Conservation (phyloP, 2,329 filamentous ascomycete genomes). For the Apiospora koreana region DNA sequence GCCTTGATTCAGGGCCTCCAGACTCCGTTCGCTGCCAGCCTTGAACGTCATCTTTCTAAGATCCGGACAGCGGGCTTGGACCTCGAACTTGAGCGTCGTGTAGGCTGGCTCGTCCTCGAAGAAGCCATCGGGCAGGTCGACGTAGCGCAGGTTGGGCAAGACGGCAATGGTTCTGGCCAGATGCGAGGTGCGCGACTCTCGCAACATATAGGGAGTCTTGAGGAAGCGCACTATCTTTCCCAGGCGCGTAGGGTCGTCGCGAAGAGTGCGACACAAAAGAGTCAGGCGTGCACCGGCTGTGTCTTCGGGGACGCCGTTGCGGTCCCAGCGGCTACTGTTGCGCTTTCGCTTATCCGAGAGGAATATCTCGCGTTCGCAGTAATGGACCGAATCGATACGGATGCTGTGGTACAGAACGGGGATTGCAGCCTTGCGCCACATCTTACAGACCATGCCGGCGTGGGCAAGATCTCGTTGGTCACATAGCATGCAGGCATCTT, state of each 20-base stretch:
- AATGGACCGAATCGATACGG: conserved; percentile 91
- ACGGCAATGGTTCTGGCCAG: conserved; percentile 85
- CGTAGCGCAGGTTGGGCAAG: conserved; percentile 80
- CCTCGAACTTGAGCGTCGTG: conserved; percentile 75
- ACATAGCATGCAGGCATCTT: conserved; percentile 89
- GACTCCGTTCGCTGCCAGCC: conserved; percentile 73
- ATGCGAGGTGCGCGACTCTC: conserved; percentile 81
- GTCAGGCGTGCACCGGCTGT: conserved; percentile 74
- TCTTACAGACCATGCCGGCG: conserved; percentile 72
- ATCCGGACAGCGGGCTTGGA: conserved; percentile 80
- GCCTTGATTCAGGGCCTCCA: conserved; percentile 68
- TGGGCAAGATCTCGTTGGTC: conserved; percentile 86
- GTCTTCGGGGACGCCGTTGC: conserved; percentile 80
- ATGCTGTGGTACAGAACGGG: conserved; percentile 77
- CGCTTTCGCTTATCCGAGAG: conserved; percentile 79
- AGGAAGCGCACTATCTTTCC: conserved; percentile 74
- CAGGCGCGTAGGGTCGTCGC: conserved; percentile 70
- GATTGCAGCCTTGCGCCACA: conserved; percentile 62
- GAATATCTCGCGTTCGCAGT: conserved; percentile 83
- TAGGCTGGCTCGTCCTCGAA: conserved; percentile 79
- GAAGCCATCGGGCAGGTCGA: conserved; percentile 87
- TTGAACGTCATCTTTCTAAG: conserved; percentile 88
- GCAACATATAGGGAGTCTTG: conserved; percentile 93
- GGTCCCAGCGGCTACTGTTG: conserved; percentile 69
- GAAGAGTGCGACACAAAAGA: conserved; percentile 78